These are phyloP conservation scores for Venturia oleaginea DNA, from an alignment of 2,329 filamentous ascomycete genomes.

Conservation along the genomic window DNA sequence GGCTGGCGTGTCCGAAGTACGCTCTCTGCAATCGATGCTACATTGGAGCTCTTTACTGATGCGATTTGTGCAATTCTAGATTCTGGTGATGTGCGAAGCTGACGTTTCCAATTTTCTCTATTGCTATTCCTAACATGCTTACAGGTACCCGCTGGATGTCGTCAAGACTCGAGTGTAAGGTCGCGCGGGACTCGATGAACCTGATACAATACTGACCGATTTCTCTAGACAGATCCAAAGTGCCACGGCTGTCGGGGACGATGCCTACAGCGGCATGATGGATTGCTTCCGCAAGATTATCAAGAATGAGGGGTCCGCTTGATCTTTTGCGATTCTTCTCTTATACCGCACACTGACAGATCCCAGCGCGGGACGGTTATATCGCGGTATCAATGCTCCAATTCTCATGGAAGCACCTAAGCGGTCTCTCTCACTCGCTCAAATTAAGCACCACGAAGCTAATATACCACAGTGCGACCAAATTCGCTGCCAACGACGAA, in stretches of 20 bases:
- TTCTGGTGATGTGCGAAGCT: constrained; percentile 67
- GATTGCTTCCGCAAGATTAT: constrained; percentile 98
- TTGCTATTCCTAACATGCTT: constrained; percentile 15
- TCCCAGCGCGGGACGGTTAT: constrained; percentile 49
- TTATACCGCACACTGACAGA: not conserved
- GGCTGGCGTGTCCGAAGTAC: constrained; percentile 92
- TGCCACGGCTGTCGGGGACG: constrained; percentile 60
- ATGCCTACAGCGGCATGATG: constrained; percentile 91
- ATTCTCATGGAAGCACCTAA: constrained; percentile 98
- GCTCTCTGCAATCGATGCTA: not conserved
- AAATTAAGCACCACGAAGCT: constrained; percentile 1
- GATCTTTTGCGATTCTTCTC: not conserved
- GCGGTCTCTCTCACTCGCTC: constrained; percentile 36
- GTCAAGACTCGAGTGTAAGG: constrained; percentile 94
- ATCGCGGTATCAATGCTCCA: constrained; percentile 89
- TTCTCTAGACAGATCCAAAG: constrained; percentile 71
- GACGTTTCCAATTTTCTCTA: constrained; percentile 11
- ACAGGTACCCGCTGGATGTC: constrained; percentile 95
- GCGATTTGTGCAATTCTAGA: constrained; percentile 43
- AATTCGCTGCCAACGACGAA: constrained; percentile 97
- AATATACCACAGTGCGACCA: constrained; percentile 60
- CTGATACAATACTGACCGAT: not conserved
- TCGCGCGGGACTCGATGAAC: constrained; percentile 17
- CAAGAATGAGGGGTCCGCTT: constrained; percentile 75
- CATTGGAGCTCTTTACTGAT: constrained; percentile 10